Evolutionary conservation across 73 alveolate species (phyloP), one percentile per base, ranked within the genome.

Genomic region (Tetrahymena elliotti): DNA sequence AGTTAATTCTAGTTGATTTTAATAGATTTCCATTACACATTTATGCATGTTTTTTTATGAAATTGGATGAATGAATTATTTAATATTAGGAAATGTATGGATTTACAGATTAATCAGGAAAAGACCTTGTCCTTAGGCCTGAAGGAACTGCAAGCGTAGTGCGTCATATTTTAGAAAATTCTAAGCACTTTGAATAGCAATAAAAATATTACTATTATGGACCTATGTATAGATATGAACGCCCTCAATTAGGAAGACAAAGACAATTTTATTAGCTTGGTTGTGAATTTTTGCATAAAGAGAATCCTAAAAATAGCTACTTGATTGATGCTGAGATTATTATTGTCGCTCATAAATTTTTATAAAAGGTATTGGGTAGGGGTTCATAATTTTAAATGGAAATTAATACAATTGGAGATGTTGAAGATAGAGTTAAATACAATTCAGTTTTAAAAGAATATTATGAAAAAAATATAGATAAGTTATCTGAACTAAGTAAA

Each of bases 61-160:
- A 41, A 12, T 41, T 41, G 6, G 20, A 47, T 47, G 13, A 2
- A 47, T 47, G 82, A 15, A 18, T 47, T 27, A 12, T 47, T 12
- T 47, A 18, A 12, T 47, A 47, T 10, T 1, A 95, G 83, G 97
- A 95, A 94, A 95, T 95, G 97, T 95, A 95, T 93, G 35, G 54
- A 2, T 94, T 95, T 15, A 41, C 93, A 22, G 96, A 94, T 38
- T 35, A 52, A 33, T 94, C 96, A 13, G 94, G 93, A 16, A 93
- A 94, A 33, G 82, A 37, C 10, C 84, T 95, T 35, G 97, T 95
- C 13, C 84, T 95, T 35, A 54, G 97, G 24, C 97, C 97, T 1
- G 97, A 95, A 84, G 97, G 97, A 2, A 95, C 97, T 18, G 97
- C 97, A 37, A 95, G 97, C 9, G 94, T 83, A 3, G 93, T 95